These are phyloP conservation scores for Curvularia lunata DNA, from an alignment of 2,329 filamentous ascomycete genomes.

Conservation along the genomic window DNA sequence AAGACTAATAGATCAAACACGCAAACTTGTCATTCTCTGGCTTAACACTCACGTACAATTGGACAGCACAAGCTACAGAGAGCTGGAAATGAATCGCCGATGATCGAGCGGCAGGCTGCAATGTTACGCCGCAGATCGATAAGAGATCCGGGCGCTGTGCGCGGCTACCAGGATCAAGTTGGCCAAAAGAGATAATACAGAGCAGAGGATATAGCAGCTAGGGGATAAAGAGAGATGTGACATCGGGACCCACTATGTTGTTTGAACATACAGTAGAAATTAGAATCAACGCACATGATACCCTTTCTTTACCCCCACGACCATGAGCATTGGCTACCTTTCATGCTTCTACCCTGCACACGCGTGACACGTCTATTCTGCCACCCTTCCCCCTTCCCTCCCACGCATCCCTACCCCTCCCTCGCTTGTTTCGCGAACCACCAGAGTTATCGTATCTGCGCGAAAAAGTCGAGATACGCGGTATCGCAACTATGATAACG, in stretches of 20 bases:
- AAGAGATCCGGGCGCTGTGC: constrained; percentile 4
- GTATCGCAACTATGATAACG: background rate
- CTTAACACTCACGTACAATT: constrained; percentile 3
- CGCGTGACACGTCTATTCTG: background rate
- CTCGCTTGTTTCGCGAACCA: background rate
- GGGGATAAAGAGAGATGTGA: constrained; percentile 2
- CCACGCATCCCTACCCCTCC: background rate
- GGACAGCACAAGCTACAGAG: background rate
- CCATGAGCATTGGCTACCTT: background rate
- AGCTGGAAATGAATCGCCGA: constrained; percentile 7
- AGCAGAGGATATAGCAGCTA: background rate
- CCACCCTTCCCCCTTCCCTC: background rate
- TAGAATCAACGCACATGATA: constrained; percentile 5
- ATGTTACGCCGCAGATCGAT: constrained; percentile 9
- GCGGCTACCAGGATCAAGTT: constrained; percentile 2
- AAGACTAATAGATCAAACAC: constrained; percentile 7
- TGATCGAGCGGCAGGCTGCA: constrained; percentile 8
- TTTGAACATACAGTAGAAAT: constrained; percentile 1
- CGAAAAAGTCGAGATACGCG: background rate
- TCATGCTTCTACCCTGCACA: background rate
- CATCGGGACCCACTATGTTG: background rate
- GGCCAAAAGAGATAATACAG: background rate
- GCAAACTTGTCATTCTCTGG: constrained; percentile 1
- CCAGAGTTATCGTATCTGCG: background rate
- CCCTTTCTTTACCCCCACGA: background rate